Evolutionary conservation across 768 basidiomycete genomes (phyloP).

Genomic region (Asterophora parasitica): DNA sequence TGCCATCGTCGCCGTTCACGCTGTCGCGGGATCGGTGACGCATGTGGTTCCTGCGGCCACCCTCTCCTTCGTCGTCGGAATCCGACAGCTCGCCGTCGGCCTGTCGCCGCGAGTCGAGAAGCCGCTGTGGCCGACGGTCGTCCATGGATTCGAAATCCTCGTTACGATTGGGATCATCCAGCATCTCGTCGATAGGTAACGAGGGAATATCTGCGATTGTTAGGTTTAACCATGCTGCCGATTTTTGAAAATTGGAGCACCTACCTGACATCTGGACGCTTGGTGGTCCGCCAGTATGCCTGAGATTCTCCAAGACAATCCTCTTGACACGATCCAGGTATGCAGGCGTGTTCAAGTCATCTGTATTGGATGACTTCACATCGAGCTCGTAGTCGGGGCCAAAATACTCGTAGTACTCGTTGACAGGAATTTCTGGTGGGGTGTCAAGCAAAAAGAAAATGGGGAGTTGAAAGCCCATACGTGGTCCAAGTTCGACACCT

Average conservation of each 20-base stretch:
- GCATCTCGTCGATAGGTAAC: slow-evolving; percentile 76
- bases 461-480: slow-evolving; percentile 37
- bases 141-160: slow-evolving; percentile 80
- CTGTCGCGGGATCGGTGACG: slow-evolving; percentile 53
- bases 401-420: slow-evolving; percentile 99
- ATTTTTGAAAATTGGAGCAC: slow-evolving; percentile 14
- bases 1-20: slow-evolving; percentile 38
- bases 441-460: background rate
- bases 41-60: slow-evolving; percentile 68
- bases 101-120: slow-evolving; percentile 79
- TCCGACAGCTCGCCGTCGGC: slow-evolving; percentile 89
- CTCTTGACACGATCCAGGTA: slow-evolving; percentile 92
- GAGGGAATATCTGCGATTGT: slow-evolving; percentile 67
- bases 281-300: slow-evolving; percentile 83
- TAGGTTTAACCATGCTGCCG: background rate
- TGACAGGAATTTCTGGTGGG: slow-evolving; percentile 81
- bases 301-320: slow-evolving; percentile 87
- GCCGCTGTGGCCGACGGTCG: slow-evolving; percentile 65
- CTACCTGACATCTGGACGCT: slow-evolving; percentile 88
- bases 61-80: slow-evolving; percentile 96
- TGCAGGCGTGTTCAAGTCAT: slow-evolving; percentile 89
- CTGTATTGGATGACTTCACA: slow-evolving; percentile 90
- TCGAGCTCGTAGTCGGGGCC: slow-evolving; percentile 96
- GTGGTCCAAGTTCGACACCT: slow-evolving; percentile 84
- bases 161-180: slow-evolving; percentile 77